phyloP scores from a whole-genome alignment of 73 alveolate species.

The Paramecium sexaurelia region DNA sequence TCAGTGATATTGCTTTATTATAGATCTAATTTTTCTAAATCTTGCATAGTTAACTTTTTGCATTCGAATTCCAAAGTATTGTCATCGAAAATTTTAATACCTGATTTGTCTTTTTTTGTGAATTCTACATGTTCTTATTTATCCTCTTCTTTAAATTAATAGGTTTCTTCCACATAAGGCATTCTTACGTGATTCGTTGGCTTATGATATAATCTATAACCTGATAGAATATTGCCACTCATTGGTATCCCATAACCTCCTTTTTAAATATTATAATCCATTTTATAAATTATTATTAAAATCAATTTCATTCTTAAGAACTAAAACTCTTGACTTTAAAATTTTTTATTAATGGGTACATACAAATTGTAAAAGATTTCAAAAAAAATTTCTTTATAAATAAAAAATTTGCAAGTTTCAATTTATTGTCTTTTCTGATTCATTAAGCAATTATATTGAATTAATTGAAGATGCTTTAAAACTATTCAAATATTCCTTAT shows the following conservation, averaged over 20 bases:
- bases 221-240: not conserved
- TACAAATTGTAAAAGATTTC: not conserved
- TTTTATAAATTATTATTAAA: not conserved
- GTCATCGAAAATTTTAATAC: conserved; percentile 11
- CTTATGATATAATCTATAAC: not conserved
- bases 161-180: not conserved
- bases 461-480: not conserved
- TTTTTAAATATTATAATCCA: not conserved
- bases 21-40: not conserved
- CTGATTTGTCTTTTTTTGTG: not conserved
- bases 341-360: too few relatives aligned
- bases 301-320: not conserved
- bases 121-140: not conserved
- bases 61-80: conserved; percentile 25
- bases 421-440: not conserved
- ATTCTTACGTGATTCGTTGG: not conserved
- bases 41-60: not conserved
- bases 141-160: not conserved
- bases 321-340: too few relatives aligned
- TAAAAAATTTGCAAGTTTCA: not conserved
- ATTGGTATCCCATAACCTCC: conserved; percentile 36
- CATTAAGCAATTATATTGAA: not conserved
- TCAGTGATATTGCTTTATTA: conserved; percentile 11
- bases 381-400: not conserved
- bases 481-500: not conserved